Evolutionary conservation across 306 rosid species (phyloP).

Genomic region (Crataegus laevigata): DNA sequence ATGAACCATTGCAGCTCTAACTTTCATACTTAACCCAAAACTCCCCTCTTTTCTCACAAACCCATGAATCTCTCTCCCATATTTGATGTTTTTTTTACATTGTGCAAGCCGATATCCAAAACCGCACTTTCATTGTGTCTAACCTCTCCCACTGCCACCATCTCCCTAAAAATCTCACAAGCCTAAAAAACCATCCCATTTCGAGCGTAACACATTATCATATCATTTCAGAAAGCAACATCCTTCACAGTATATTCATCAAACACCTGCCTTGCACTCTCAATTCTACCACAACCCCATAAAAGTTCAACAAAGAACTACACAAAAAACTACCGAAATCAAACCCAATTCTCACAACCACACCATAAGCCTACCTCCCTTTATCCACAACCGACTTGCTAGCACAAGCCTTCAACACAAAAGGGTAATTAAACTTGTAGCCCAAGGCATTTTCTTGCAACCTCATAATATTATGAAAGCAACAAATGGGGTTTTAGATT

Average conservation of each 20-base stretch:
- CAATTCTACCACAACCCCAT: background rate
- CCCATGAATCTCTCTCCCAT: background rate
- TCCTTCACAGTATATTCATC: background rate
- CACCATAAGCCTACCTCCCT: conserved; percentile 2
- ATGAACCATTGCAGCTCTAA: background rate
- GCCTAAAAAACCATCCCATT: background rate
- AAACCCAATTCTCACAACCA: background rate
- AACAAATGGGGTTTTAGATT: background rate
- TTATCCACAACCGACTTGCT: background rate
- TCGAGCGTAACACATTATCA: background rate
- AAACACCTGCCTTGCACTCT: background rate
- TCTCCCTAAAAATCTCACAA: background rate
- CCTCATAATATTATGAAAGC: background rate
- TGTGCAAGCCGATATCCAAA: background rate
- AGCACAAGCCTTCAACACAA: conserved; percentile 1
- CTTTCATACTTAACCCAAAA: background rate
- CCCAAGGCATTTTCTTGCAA: background rate
- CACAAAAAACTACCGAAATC: background rate
- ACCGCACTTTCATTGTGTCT: background rate
- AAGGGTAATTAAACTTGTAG: background rate
- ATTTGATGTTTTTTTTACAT: background rate
- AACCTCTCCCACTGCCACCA: background rate
- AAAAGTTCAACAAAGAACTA: background rate
- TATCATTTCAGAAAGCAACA: background rate
- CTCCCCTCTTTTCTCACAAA: too few species aligned